Evolutionary conservation across 768 basidiomycete species (phyloP).

Genomic region (Boletus patriciae): DNA sequence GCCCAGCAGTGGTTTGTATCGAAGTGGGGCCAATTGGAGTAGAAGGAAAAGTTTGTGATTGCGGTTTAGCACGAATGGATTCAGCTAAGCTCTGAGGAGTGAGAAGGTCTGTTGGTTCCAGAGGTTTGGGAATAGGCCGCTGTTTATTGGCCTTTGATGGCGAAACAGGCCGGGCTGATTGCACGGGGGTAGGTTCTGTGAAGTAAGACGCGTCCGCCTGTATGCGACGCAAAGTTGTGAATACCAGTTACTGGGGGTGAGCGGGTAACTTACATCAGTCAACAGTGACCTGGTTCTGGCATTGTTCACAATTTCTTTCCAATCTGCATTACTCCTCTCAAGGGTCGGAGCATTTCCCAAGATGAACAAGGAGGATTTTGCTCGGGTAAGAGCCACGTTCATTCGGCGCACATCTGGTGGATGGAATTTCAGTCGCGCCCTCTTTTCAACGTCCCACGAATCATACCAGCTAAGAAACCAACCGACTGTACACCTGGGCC

Average conservation of each 20-base stretch:
- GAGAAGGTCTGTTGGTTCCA: constrained; percentile 35
- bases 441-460: background rate
- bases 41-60: constrained; percentile 11
- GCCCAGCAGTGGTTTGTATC: background rate
- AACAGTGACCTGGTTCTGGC: constrained; percentile 66
- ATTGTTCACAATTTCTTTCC: constrained; percentile 76
- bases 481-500: constrained; percentile 80
- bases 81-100: constrained; percentile 40
- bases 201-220: constrained; percentile 43
- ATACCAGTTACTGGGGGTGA: background rate
- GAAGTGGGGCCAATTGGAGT: background rate
- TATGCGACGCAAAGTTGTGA: background rate
- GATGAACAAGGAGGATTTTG: constrained; percentile 91
- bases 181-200: constrained; percentile 25
- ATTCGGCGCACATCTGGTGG: constrained; percentile 75
- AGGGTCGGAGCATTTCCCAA: constrained; percentile 89
- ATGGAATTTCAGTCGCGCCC: background rate
- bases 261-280: constrained; percentile 49
- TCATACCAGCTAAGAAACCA: constrained; percentile 82
- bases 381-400: constrained; percentile 99
- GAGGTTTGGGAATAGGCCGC: constrained; percentile 14
- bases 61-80: constrained; percentile 28
- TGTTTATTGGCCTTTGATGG: constrained; percentile 26
- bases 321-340: constrained; percentile 77
- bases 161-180: constrained; percentile 17